Conservation (phyloP, 371 early-diverging fungal species). For the Rhizopus delemar region DNA sequence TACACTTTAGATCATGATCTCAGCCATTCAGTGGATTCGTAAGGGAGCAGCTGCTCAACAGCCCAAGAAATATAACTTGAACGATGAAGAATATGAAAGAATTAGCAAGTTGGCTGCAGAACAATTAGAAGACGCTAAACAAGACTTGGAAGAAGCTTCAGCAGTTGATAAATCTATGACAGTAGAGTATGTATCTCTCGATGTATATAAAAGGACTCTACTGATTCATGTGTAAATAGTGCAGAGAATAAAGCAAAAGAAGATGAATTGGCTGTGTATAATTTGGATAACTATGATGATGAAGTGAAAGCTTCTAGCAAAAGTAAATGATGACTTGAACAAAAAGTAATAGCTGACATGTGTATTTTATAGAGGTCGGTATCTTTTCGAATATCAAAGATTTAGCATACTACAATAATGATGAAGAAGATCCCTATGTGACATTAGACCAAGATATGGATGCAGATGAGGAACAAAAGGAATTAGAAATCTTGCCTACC, state of each 20-base stretch:
- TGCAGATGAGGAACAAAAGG: constrained; percentile 79
- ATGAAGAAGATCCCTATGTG: constrained; percentile 85
- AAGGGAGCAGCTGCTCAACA: constrained; percentile 82
- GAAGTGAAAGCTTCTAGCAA: constrained; percentile 48
- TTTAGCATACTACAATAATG: constrained; percentile 75
- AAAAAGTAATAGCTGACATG: constrained; percentile 18
- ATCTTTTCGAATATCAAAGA: constrained; percentile 76
- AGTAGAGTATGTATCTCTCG: constrained; percentile 25
- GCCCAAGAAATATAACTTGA: constrained; percentile 77
- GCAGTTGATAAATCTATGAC: constrained; percentile 26
- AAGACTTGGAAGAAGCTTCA: constrained; percentile 63
- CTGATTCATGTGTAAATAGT: constrained; percentile 1
- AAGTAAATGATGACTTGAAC: constrained; percentile 31
- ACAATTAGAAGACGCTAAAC: constrained; percentile 73
- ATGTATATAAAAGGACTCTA: background rate
- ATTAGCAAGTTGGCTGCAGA: constrained; percentile 71
- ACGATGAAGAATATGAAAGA: constrained; percentile 84
- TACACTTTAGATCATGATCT: constrained; percentile 60
- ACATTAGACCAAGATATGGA: constrained; percentile 63
- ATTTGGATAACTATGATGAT: constrained; percentile 75
- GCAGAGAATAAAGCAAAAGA: constrained; percentile 30
- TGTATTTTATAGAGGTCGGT: constrained; percentile 32
- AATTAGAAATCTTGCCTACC: constrained; percentile 72
- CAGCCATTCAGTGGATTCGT: constrained; percentile 82
- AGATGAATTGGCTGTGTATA: constrained; percentile 72